Base-by-base conservation (phyloP, 192 early-diverging fungal genomes). In the Linnemannia exigua region DNA sequence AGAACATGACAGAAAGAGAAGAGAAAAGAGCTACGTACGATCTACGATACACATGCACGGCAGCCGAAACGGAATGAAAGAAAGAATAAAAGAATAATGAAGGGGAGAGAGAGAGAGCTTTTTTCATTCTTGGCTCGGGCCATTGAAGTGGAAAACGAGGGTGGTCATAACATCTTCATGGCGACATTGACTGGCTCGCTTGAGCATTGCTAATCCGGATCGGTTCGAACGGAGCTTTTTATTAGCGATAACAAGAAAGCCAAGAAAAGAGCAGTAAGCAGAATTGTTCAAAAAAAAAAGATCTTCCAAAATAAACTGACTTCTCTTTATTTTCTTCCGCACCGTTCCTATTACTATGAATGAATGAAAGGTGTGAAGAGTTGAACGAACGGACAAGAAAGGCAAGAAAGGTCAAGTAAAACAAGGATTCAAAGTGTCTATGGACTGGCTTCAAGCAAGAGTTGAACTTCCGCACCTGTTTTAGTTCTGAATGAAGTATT, bases 101-200 rank as follows among this genome's bases (percentile, higher is more conserved):
- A 2, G 58, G 31, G 58, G 2, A 63, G 28, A 15, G 25, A 7
- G 31, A 50, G 41, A 44, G 41, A 44, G 41, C 48, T 16, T 50
- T 50, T 50, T 50, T n/a, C n/a, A n/a, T n/a, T n/a, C 9, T 31
- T 63, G 58, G 58, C 58, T 63, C 58, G 58, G 58, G 58, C 58
- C 58, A 63, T 28, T 9, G 12, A 31, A 31, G 25, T 25, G 6
- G 52, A 54, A 31, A 11, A 61, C 58, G 28, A 31, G 58, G 9
- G n/a, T 28, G 4, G 22, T 2, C 4, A 61, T 8, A 54, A n/a
- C 8, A 0, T 1, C n/a, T 2, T 63, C n/a, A 31, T 4, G 25
- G 25, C 11, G 31, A 63, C 28, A 14, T 1, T 31, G 12, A 12
- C 15, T 63, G 28, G n/a, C 58, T 63, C 9, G 9, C 58, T 63